Evolutionary conservation across 805 yeast genomes (phyloP).

Genomic region (Myxozyma monticola): DNA sequence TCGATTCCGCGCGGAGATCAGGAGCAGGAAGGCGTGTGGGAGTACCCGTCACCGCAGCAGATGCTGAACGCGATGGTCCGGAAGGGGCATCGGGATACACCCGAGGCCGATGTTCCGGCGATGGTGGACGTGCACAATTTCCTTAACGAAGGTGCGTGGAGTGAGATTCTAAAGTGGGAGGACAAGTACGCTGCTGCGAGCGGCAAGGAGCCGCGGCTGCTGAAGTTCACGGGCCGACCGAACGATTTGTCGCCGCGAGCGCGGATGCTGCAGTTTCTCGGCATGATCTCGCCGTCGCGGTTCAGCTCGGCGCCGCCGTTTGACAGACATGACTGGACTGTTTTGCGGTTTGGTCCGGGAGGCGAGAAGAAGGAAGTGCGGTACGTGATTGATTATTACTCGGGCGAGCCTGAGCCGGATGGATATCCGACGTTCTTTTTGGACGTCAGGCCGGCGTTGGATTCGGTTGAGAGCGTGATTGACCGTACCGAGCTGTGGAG

Average conservation of each 20-base stretch:
- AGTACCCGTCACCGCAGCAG: constrained; percentile 98
- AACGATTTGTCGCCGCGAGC: constrained; percentile 87
- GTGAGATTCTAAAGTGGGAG: constrained; percentile 92
- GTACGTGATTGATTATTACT: constrained; percentile 92
- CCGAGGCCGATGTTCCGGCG: constrained; percentile 91
- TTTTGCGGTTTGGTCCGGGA: constrained; percentile 54
- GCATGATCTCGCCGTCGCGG: constrained; percentile 67
- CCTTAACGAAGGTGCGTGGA: constrained; percentile 97
- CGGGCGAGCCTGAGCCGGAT: constrained; percentile 84
- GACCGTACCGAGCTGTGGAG: constrained; percentile 75
- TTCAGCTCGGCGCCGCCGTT: constrained; percentile 85
- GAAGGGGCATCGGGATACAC: constrained; percentile 86
- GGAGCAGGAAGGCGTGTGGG: constrained; percentile 80
- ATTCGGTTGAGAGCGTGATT: constrained; percentile 56
- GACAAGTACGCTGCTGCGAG: constrained; percentile 58
- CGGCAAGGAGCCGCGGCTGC: constrained; percentile 67
- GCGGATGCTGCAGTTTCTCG: constrained; percentile 59
- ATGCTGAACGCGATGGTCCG: constrained; percentile 97
- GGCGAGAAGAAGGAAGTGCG: constrained; percentile 59
- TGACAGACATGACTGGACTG: constrained; percentile 99
- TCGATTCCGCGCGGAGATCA: constrained; percentile 80
- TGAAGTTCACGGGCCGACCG: constrained; percentile 90
- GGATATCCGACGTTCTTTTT: constrained; percentile 90
- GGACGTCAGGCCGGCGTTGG: constrained; percentile 95
- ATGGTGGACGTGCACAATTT: constrained; percentile 98